Evolutionary conservation across 192 early-diverging fungal genomes (phyloP).

Genomic region (Coemansia sp.): DNA sequence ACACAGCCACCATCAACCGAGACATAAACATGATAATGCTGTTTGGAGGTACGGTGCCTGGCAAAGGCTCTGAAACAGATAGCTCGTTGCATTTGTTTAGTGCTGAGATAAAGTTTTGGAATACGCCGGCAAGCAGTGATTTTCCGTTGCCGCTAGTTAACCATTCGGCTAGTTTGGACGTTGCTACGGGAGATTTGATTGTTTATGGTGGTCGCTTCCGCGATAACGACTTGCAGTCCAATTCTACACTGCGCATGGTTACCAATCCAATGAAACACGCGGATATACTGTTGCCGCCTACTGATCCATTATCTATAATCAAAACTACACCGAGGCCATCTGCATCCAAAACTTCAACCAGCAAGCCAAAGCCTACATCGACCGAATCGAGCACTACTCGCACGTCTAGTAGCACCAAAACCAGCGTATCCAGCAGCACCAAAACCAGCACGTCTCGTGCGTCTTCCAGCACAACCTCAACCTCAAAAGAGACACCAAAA

Average conservation of each 20-base stretch:
- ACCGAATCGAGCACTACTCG: constrained; percentile 1
- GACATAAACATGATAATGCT: constrained; percentile 42
- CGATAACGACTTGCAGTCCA: constrained; percentile 13
- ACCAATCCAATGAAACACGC: constrained; percentile 18
- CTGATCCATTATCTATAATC: neutral
- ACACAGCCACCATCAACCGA: constrained; percentile 28
- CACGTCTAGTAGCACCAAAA: constrained; percentile 2
- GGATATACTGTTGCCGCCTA: neutral
- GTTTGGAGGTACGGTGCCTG: constrained; percentile 36
- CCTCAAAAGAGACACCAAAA: neutral
- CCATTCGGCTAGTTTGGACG: constrained; percentile 26
- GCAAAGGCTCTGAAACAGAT: neutral
- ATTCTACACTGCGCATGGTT: constrained; percentile 40
- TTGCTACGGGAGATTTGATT: constrained; percentile 38
- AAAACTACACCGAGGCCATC: constrained; percentile 1
- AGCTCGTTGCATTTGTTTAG: constrained; percentile 36
- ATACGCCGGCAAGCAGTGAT: constrained; percentile 13
- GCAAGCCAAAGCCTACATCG: neutral
- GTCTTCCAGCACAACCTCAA: neutral
- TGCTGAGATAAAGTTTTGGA: constrained; percentile 43
- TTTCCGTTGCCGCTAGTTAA: constrained; percentile 26
- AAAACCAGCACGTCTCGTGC: neutral
- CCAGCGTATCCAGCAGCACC: constrained; percentile 2
- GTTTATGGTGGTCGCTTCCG: constrained; percentile 28
- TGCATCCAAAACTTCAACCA: neutral